These are phyloP conservation scores for Penicillium verrucosum DNA, from an alignment of 2,329 filamentous ascomycete species.

Conservation along the genomic window DNA sequence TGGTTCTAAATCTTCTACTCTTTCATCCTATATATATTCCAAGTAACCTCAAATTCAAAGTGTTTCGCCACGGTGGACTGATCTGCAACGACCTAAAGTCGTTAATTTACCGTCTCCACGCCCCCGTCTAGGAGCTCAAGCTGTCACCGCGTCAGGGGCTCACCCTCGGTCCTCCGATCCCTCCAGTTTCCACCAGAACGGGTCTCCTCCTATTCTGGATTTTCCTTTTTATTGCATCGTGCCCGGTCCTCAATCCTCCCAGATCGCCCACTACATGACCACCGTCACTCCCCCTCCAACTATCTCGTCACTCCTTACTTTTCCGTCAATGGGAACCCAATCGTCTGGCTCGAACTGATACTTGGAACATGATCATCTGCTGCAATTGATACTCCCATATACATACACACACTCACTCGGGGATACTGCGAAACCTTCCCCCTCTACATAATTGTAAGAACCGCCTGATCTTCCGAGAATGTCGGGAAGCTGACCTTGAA, in stretches of 20 bases:
- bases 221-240: constrained; percentile 28
- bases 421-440: constrained; percentile 5
- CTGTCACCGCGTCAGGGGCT: constrained; percentile 40
- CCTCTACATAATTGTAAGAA: constrained; percentile 18
- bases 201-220: constrained; percentile 38
- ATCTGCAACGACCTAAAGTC: constrained; percentile 25
- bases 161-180: constrained; percentile 24
- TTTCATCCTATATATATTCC: background rate
- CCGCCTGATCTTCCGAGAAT: background rate
- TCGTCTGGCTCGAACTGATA: constrained; percentile 20
- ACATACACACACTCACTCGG: constrained; percentile 13
- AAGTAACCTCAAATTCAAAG: background rate
- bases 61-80: constrained; percentile 20
- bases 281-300: constrained; percentile 26
- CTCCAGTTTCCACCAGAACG: constrained; percentile 30
- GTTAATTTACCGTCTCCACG: constrained; percentile 30
- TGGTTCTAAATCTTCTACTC: background rate
- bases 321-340: constrained; percentile 27
- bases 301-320: constrained; percentile 25
- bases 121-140: constrained; percentile 26
- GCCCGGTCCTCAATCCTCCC: constrained; percentile 25
- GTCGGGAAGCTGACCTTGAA: constrained; percentile 8
- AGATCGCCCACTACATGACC: constrained; percentile 25
- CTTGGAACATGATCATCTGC: constrained; percentile 32
- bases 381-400: constrained; percentile 24